A percentile compares a stretch with the other conserved stretches of the same genome.
phyloP scores from a whole-genome alignment of 768 basidiomycete species.

The Rubroboletus pulcherrimus region DNA sequence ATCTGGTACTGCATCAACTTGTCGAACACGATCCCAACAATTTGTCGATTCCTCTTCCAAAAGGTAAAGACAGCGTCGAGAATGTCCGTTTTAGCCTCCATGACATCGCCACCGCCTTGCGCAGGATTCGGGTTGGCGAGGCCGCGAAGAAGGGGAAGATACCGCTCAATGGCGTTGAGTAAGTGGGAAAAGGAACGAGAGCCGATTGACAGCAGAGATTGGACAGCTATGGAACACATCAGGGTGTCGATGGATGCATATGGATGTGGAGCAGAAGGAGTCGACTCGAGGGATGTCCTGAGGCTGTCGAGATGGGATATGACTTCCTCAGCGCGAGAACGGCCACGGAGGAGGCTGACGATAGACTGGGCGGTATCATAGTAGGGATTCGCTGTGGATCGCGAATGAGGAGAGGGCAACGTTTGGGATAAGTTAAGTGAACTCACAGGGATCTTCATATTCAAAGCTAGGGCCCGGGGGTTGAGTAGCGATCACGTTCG shows the following conservation, averaged over 20 bases:
- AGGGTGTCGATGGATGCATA: conserved; percentile 59
- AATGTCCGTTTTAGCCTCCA: conserved; percentile 66
- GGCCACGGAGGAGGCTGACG: conserved; percentile 75
- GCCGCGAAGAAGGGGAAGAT: conserved; percentile 69
- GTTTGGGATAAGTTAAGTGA: background rate
- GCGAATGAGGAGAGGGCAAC: background rate
- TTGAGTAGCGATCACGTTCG: conserved; percentile 59
- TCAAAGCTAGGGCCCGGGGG: conserved; percentile 79
- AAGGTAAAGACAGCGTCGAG: conserved; percentile 68
- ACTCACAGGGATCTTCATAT: conserved; percentile 75
- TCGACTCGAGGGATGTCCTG: conserved; percentile 55
- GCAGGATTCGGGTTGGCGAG: conserved; percentile 37
- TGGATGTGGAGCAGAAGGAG: conserved; percentile 50
- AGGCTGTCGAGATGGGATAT: conserved; percentile 69
- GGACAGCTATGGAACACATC: conserved; percentile 75
- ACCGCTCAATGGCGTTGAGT: conserved; percentile 95
- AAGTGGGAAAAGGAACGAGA: conserved; percentile 96
- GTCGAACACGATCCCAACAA: conserved; percentile 90
- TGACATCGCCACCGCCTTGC: conserved; percentile 33
- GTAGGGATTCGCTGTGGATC: conserved; percentile 62
- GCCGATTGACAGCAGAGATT: conserved; percentile 88
- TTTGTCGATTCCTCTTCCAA: conserved; percentile 83
- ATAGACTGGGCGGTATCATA: conserved; percentile 77
- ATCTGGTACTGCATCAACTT: conserved; percentile 99
- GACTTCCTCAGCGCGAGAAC: conserved; percentile 78